Conservation (phyloP, 192 early-diverging fungal genomes). For the Umbelopsis sp. region DNA sequence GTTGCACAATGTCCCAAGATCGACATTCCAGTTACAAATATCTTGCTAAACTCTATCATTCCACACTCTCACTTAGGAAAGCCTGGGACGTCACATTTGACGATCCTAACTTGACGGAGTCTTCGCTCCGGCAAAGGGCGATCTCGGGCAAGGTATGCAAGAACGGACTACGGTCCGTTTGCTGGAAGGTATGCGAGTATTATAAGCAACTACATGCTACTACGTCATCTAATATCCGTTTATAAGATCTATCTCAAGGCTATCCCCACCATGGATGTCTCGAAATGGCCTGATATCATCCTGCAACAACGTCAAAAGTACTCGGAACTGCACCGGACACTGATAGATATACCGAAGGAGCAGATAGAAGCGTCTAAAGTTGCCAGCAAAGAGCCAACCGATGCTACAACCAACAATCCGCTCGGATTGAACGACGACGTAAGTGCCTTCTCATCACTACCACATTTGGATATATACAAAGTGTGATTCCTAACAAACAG, state of each 20-base stretch:
- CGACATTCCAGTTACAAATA: no score
- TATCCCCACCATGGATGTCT: constrained; percentile 51
- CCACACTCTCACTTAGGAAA: constrained; percentile 8
- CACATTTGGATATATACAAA: neutral
- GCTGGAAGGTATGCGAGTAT: constrained; percentile 53
- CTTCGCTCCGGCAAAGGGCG: constrained; percentile 48
- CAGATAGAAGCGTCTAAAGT: constrained; percentile 42
- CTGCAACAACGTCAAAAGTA: constrained; percentile 71
- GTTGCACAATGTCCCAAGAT: no score
- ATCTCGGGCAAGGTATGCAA: constrained; percentile 50
- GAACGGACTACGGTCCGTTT: constrained; percentile 56
- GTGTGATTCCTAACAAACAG: neutral
- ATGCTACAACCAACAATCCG: constrained; percentile 82
- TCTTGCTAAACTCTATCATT: no score
- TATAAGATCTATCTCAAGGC: constrained; percentile 54
- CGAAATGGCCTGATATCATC: constrained; percentile 63
- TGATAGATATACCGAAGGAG: constrained; percentile 64
- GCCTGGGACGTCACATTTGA: constrained; percentile 57
- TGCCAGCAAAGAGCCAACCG: constrained; percentile 38
- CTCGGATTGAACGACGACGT: constrained; percentile 82
- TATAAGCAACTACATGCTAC: neutral
- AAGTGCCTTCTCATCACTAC: constrained; percentile 13
- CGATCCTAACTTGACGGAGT: constrained; percentile 47
- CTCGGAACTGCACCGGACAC: constrained; percentile 63
- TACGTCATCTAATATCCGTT: neutral